A percentile compares a stretch with the other conserved stretches of the same genome.
phyloP scores from a whole-genome alignment of 2,329 filamentous ascomycete genomes.

The Venturia carpophila region DNA sequence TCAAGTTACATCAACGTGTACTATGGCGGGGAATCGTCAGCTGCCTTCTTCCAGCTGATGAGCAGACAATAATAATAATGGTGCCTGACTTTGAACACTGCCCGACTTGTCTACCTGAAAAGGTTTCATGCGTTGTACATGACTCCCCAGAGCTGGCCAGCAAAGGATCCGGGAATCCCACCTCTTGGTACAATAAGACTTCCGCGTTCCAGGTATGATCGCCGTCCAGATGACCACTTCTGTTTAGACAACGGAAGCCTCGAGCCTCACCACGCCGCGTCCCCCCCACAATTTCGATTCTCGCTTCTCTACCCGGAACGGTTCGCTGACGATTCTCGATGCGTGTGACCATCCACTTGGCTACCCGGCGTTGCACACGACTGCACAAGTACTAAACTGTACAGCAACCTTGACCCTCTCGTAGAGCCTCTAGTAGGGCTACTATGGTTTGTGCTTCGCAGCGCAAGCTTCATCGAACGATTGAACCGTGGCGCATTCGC shows the following conservation, averaged over 20 bases:
- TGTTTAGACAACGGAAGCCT: not conserved
- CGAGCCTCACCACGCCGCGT: too few relatives aligned
- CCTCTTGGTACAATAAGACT: too few relatives aligned
- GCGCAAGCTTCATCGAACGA: not conserved
- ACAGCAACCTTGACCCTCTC: not conserved
- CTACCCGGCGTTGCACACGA: not conserved
- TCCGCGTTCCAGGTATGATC: not conserved
- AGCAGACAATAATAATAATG: too few relatives aligned
- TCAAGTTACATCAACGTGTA: too few relatives aligned
- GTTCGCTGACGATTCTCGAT: not conserved
- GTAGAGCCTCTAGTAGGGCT: not conserved
- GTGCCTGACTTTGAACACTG: too few relatives aligned
- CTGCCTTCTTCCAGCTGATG: too few relatives aligned
- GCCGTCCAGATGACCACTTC: slow-evolving; percentile 3
- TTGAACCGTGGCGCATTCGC: too few relatives aligned
- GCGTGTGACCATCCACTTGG: not conserved
- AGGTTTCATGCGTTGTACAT: slow-evolving; percentile 12
- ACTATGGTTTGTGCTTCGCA: not conserved
- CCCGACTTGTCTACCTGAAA: not conserved
- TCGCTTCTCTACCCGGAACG: not conserved
- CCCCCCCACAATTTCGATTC: not conserved
- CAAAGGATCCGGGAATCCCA: not conserved
- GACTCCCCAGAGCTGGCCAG: too few relatives aligned
- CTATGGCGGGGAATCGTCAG: not conserved
- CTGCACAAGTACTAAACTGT: not conserved